Base-by-base conservation (phyloP, 306 rosid species). In the Trichosanthes cucumerina region DNA sequence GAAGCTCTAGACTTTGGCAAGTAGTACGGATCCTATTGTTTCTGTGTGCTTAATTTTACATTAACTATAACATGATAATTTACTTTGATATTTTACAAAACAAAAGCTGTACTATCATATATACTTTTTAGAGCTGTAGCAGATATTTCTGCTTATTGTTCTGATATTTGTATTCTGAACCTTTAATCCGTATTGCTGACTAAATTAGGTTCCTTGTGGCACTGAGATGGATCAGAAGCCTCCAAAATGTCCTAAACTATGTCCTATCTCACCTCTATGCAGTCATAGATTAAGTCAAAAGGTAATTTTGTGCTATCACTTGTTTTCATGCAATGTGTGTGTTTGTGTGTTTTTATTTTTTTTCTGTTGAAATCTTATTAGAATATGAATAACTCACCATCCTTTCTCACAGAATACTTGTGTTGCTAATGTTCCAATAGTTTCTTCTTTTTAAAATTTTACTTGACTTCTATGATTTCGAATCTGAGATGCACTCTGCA, bases 141-240 rank as follows among this genome's bases (percentile, higher is more conserved):
- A 38, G 13, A 23, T 73, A 24, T 47, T 64, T 64, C 46, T 64
- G 36, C 21, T 9, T 26, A 33, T 71, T 26, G 58, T 12, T 39
- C 66, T 54, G 4, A 13, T 38, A 21, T 13, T 56, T 33, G 62
- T 65, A 50, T n/a, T 77, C 59, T 74, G 53, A 50, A 46, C 6
- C 21, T n/a, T 7, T 49, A 4, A 24, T 74, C 12, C 15, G 54
- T 21, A 56, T 58, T 38, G 53, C 53, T 41, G 58, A 56, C 49
- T 36, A 56, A 50, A 76, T 60, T 85, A 95, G 97, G 97, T 95
- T 84, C 97, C 98, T 84, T 95, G 98, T 78, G 98, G 98, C 76
- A 91, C 90, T n/a, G 97, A 95, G 90, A 87, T 53, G 89, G 91
- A 91, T 71, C 97, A 95, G 83, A 95, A 88, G 86, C 97, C 97